phyloP scores from a whole-genome alignment of 352 stramenopile genomes.

The Phytophthora litchii region DNA sequence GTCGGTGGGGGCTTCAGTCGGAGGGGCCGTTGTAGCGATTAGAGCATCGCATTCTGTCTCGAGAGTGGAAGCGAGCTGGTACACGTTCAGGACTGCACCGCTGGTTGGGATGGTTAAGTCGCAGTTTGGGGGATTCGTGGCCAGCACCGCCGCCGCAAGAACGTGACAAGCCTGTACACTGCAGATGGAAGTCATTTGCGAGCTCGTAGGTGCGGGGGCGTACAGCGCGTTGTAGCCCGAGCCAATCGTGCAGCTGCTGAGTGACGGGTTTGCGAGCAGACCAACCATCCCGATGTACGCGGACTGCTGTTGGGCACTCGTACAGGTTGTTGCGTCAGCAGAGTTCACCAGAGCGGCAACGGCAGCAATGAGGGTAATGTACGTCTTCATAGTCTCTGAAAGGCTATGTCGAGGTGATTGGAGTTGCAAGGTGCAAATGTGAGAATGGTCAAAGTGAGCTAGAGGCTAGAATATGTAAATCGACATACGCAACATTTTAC shows the following conservation, averaged over 20 bases:
- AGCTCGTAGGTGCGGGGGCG: conserved; percentile 24
- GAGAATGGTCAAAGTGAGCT: conserved; percentile 21
- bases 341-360: conserved; percentile 14
- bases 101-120: conserved; percentile 50
- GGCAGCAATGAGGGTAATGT: conserved; percentile 17
- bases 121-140: conserved; percentile 43
- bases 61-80: conserved; percentile 33
- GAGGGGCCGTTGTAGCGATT: conserved; percentile 1
- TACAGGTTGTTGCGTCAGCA: conserved; percentile 24
- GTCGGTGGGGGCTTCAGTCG: not conserved
- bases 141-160: conserved; percentile 33
- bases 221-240: conserved; percentile 53
- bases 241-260: conserved; percentile 23
- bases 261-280: conserved; percentile 22
- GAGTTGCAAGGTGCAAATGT: conserved; percentile 32
- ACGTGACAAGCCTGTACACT: conserved; percentile 28
- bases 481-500: too few relatives aligned
- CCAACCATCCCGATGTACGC: conserved; percentile 37
- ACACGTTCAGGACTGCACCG: conserved; percentile 43
- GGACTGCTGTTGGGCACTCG: conserved; percentile 2
- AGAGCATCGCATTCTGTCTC: conserved; percentile 21
- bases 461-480: too few relatives aligned
- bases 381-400: conserved; percentile 32
- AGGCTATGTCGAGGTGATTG: not conserved
- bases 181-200: conserved; percentile 35